phyloP scores from a whole-genome alignment of 73 alveolate genomes.

The Paraurostyla sp. region DNA sequence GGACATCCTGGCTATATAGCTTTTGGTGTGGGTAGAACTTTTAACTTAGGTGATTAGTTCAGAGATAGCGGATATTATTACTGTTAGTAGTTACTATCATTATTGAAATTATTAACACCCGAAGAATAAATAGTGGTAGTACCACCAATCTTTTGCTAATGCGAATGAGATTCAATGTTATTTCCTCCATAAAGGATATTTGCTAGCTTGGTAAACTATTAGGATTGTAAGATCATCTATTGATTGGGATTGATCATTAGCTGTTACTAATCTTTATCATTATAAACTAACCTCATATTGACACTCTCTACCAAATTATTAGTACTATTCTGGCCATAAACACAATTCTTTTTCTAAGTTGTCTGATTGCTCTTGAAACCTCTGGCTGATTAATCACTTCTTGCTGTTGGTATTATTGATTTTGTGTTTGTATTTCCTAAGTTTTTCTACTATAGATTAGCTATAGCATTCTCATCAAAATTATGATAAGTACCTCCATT shows the following conservation, averaged over 20 bases:
- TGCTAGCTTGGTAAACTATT: slow-evolving; percentile 9
- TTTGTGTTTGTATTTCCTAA: not conserved
- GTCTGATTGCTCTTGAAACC: slow-evolving; percentile 13
- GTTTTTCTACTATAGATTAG: too few relatives aligned
- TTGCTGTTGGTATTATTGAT: slow-evolving; percentile 20
- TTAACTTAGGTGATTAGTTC: not conserved
- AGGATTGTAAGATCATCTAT: not conserved
- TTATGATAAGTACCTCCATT: slow-evolving; percentile 12
- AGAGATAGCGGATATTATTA: too few relatives aligned
- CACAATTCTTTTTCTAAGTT: not conserved
- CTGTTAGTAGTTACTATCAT: not conserved
- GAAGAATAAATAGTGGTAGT: not conserved
- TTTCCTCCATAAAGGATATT: slow-evolving; percentile 30
- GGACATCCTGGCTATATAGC: not conserved
- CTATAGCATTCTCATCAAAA: slow-evolving; percentile 48
- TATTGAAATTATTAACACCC: not conserved
- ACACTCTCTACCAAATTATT: slow-evolving; percentile 34
- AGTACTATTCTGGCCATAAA: not conserved
- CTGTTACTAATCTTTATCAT: not conserved
- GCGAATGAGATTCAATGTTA: too few relatives aligned
- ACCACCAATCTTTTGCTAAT: not conserved
- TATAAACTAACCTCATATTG: slow-evolving; percentile 4
- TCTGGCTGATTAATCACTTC: slow-evolving; percentile 18
- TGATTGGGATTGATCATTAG: too few relatives aligned
- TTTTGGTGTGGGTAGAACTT: not conserved